These are phyloP conservation scores for Globisporangium cylindrosporum DNA, from an alignment of 352 stramenopile species.

Conservation along the genomic window DNA sequence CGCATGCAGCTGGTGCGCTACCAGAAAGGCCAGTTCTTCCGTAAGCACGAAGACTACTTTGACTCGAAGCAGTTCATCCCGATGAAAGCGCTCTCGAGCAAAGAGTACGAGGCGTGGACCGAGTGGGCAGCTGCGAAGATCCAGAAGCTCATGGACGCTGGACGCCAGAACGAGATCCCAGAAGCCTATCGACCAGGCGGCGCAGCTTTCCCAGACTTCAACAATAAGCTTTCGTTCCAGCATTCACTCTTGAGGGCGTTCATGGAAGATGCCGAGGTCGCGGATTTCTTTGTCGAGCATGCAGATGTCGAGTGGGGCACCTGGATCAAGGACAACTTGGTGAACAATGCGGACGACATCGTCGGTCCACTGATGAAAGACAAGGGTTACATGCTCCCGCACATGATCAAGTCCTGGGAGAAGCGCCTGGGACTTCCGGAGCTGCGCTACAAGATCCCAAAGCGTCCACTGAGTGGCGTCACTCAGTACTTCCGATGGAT, in stretches of 20 bases:
- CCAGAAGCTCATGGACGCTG: conserved; percentile 18
- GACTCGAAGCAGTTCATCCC: conserved; percentile 64
- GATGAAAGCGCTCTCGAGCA: conserved; percentile 29
- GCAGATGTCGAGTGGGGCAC: conserved; percentile 44
- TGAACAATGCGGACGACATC: conserved; percentile 40
- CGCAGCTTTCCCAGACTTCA: conserved; percentile 39
- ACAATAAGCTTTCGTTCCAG: conserved; percentile 50
- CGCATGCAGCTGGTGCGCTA: conserved; percentile 70
- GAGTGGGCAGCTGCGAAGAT: conserved; percentile 44
- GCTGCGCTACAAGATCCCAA: conserved; percentile 56
- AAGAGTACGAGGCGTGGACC: conserved; percentile 47
- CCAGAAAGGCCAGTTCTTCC: conserved; percentile 66
- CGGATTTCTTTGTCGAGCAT: conserved; percentile 58
- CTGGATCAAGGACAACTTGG: conserved; percentile 50
- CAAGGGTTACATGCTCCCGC: conserved; percentile 60
- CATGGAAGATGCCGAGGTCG: conserved; percentile 40
- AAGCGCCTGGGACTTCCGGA: conserved; percentile 31
- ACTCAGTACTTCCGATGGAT: conserved; percentile 73
- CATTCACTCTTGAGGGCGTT: conserved; percentile 47
- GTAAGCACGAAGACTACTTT: conserved; percentile 79
- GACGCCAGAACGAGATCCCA: conserved; percentile 26
- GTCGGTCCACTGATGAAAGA: conserved; percentile 41
- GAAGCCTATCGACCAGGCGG: conserved; percentile 33
- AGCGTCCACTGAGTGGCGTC: conserved; percentile 41
- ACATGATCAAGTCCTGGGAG: conserved; percentile 71